Base-by-base conservation (phyloP, 495 filamentous ascomycete species). In the Xylaria sp. region DNA sequence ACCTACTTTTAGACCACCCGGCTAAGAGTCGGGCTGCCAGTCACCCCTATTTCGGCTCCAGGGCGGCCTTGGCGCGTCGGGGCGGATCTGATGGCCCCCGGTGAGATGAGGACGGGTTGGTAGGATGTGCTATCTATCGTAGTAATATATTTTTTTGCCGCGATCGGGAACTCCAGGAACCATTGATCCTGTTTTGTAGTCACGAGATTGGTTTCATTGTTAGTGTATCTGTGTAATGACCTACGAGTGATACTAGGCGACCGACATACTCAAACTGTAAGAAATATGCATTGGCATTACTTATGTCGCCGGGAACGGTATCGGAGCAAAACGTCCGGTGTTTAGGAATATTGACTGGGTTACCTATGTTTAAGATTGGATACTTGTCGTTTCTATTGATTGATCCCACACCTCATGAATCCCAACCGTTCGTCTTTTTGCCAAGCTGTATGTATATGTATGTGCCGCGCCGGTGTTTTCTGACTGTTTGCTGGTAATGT, bases 31-130 rank as follows among this genome's bases (percentile, higher is more conserved):
- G n/a, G 59, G 15, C 37, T 17, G 12, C 35, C 9, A 24, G 59
- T 17, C 37, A 33, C 29, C 59, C 6, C 8, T 43, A 43, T 59
- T 17, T 31, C 57, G 57, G 61, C 61, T 33, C 14, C 26, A n/a
- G 12, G 26, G 40, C 40, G 63, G 63, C 31, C 63, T 66, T 53
- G 63, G 46, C 63, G 31, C 29, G n/a, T 66, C 63, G 63, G 63
- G 44, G 26, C 46, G 63, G 44, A 40, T 21, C 14, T 29, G 8
- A 35, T 26, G 33, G 35, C 58, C 5, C 21, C 33, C 35, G 19
- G 58, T 19, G n/a, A 63, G 21, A 63, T 63, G 61, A 41, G 11
- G 40, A 31, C 24, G 7, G 41, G 24, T n/a, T 15, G 17, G 61
- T 1, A 19, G 61, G 7, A 48, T 64, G 21, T 19, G 55, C 55